Evolutionary conservation across 257 asterid genomes (phyloP).

Genomic region (Rhazya stricta): DNA sequence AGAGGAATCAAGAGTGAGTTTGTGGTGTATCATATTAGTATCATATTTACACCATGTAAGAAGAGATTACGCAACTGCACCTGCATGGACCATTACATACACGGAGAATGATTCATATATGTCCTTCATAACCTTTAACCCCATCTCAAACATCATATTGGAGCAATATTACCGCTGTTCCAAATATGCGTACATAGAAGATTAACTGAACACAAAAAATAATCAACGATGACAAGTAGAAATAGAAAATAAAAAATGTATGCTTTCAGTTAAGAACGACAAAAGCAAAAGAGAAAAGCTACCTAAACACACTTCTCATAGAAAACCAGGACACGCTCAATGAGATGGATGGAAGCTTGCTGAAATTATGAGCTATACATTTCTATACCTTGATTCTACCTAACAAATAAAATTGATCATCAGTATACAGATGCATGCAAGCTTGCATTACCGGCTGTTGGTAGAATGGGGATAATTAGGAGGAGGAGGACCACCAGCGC

Average conservation of each 20-base stretch:
- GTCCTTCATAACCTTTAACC: no score
- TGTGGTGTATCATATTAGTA: not conserved
- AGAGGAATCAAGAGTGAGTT: not conserved
- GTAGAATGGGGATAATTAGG: conserved; percentile 12
- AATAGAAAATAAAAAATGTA: no score
- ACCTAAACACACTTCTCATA: not conserved
- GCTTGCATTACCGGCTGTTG: conserved; percentile 5
- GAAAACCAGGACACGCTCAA: not conserved
- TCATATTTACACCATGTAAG: no score
- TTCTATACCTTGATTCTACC: not conserved
- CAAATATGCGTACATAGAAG: not conserved
- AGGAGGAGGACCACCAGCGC: conserved; percentile 12
- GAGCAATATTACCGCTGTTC: not conserved
- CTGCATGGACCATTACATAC: no score
- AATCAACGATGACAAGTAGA: no score
- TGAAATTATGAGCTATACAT: not conserved
- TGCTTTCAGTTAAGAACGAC: no score
- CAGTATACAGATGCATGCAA: not conserved
- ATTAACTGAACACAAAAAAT: no score
- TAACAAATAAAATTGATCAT: not conserved
- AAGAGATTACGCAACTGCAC: no score
- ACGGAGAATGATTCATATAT: no score
- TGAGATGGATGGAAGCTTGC: not conserved
- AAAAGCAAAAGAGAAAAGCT: no score
- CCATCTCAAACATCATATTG: not conserved